These are phyloP conservation scores for Backusella tuberculispora DNA, from an alignment of 192 early-diverging fungal species.

Conservation along the genomic window DNA sequence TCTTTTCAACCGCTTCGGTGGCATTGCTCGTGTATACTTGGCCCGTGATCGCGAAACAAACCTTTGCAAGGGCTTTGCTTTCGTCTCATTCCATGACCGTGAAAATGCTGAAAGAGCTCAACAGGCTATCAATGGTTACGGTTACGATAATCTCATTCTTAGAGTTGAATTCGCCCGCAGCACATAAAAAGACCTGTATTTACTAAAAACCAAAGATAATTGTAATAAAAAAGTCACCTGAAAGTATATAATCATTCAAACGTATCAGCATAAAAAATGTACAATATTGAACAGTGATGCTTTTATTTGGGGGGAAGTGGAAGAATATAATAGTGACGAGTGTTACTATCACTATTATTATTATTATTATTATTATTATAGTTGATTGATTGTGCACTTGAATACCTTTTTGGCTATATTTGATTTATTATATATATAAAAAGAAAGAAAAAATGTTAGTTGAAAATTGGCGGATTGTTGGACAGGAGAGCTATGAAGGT, in stretches of 20 bases:
- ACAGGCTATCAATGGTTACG: constrained; percentile 88
- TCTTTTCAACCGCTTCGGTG: constrained; percentile 86
- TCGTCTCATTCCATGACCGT: constrained; percentile 84
- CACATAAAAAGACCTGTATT: constrained; percentile 27
- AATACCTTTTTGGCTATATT: too few species aligned
- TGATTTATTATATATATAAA: too few species aligned
- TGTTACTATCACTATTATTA: too few species aligned
- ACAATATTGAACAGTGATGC: background rate
- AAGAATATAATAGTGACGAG: too few species aligned
- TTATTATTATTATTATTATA: too few species aligned
- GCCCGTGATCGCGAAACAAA: constrained; percentile 84
- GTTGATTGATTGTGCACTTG: too few species aligned
- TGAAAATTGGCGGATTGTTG: too few species aligned
- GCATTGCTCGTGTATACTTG: constrained; percentile 81
- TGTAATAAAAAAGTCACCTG: background rate
- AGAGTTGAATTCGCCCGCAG: constrained; percentile 71
- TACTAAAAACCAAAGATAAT: constrained; percentile 14
- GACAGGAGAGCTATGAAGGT: too few species aligned
- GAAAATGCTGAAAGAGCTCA: constrained; percentile 85
- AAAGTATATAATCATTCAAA: constrained; percentile 15
- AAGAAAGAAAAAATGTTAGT: too few species aligned
- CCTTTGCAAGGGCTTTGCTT: constrained; percentile 94
- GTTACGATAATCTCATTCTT: constrained; percentile 96
- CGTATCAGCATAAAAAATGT: background rate
- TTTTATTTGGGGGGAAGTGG: too few species aligned